phyloP scores from a whole-genome alignment of 805 yeast species.

The Candida chilensis region DNA sequence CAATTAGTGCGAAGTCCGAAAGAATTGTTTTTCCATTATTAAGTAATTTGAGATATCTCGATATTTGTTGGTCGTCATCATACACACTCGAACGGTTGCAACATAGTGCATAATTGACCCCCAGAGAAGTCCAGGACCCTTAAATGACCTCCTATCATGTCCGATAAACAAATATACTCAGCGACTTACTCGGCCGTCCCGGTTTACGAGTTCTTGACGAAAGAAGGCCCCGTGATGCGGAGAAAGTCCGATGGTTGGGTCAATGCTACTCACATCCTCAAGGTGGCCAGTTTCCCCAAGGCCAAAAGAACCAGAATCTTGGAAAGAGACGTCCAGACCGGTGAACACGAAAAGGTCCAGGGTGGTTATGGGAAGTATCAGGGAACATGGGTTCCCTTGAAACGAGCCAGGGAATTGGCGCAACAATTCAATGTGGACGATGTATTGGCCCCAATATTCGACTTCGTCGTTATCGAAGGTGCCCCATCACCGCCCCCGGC shows the following conservation, averaged over 20 bases:
- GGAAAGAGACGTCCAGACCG: constrained; percentile 88
- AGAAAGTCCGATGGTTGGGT: constrained; percentile 91
- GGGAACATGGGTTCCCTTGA: constrained; percentile 93
- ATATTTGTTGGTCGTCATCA: too few relatives aligned
- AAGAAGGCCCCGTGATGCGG: constrained; percentile 79
- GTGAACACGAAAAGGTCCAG: constrained; percentile 86
- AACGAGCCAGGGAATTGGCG: constrained; percentile 63
- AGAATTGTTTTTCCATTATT: too few relatives aligned
- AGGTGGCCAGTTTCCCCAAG: constrained; percentile 90
- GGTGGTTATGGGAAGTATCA: constrained; percentile 97
- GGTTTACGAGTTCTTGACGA: constrained; percentile 67
- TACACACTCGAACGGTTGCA: too few relatives aligned
- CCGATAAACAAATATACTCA: constrained; percentile 42
- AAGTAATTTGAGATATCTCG: too few relatives aligned
- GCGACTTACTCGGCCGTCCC: constrained; percentile 78
- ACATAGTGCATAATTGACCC: too few relatives aligned
- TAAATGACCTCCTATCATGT: too few relatives aligned
- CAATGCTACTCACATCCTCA: constrained; percentile 91
- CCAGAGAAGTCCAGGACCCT: too few relatives aligned
- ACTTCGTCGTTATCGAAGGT: constrained; percentile 44
- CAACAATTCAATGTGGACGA: constrained; percentile 55
- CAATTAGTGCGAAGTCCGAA: too few relatives aligned
- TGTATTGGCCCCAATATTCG: constrained; percentile 56
- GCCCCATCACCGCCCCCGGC: constrained; percentile 46
- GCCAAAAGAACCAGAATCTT: constrained; percentile 88